Conservation (phyloP, 768 basidiomycete genomes). For the Mycena venus region DNA sequence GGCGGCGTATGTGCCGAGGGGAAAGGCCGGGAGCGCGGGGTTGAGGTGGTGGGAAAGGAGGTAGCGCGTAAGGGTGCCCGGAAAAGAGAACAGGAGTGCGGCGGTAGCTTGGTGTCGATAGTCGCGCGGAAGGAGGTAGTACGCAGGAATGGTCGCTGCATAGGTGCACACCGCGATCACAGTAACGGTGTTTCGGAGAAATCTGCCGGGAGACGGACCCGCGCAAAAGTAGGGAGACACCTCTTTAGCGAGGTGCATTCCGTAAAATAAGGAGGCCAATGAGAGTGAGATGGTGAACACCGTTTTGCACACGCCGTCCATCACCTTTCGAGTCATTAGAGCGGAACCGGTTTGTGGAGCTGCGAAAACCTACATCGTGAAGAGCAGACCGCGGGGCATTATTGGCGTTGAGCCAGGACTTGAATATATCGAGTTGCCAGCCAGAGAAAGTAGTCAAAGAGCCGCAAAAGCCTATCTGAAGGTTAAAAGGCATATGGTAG, state of each 20-base stretch:
- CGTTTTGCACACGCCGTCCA: constrained; percentile 88
- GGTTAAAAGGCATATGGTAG: background rate
- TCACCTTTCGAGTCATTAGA: constrained; percentile 64
- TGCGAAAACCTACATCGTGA: constrained; percentile 70
- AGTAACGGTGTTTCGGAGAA: constrained; percentile 65
- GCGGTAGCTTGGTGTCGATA: constrained; percentile 88
- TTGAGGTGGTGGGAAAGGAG: constrained; percentile 82
- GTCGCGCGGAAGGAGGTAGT: constrained; percentile 75
- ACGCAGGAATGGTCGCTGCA: constrained; percentile 81
- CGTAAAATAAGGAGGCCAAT: constrained; percentile 82
- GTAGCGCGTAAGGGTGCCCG: constrained; percentile 90
- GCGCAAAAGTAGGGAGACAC: constrained; percentile 57
- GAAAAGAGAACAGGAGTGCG: constrained; percentile 90
- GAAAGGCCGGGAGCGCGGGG: constrained; percentile 68
- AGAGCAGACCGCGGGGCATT: constrained; percentile 72
- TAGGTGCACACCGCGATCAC: constrained; percentile 75
- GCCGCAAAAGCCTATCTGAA: constrained; percentile 88
- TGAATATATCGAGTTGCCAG: constrained; percentile 93
- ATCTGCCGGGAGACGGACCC: constrained; percentile 55
- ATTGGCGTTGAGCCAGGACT: constrained; percentile 83
- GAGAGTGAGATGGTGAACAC: constrained; percentile 84
- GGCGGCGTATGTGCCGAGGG: constrained; percentile 84
- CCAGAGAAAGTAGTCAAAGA: constrained; percentile 96
- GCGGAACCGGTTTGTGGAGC: background rate
- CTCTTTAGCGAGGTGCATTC: constrained; percentile 69